phyloP scores from a whole-genome alignment of 176 grass and related monocot species.

The Thalia dealbata region DNA sequence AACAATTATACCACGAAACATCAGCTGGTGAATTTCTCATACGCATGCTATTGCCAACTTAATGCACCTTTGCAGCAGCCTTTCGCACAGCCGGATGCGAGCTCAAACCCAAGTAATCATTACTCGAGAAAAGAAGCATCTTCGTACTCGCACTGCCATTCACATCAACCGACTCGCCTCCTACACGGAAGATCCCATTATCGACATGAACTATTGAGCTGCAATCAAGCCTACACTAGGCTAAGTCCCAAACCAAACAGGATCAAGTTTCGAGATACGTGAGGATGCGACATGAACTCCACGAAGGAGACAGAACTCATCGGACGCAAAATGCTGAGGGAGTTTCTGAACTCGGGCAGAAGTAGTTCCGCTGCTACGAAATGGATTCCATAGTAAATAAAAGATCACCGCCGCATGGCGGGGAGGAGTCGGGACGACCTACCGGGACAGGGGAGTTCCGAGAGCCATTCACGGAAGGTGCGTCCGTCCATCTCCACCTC shows the following conservation, averaged over 20 bases:
- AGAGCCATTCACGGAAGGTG: conserved; percentile 47
- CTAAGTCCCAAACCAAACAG: not conserved
- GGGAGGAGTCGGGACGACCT: not conserved
- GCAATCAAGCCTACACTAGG: not conserved
- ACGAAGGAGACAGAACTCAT: not conserved
- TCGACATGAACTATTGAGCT: not conserved
- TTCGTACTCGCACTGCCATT: conserved; percentile 28
- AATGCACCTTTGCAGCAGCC: conserved; percentile 42
- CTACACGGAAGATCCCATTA: conserved; percentile 26
- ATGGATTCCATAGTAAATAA: not conserved
- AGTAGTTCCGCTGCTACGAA: not conserved
- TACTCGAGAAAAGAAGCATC: conserved; percentile 76
- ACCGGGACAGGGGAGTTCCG: conserved; percentile 33
- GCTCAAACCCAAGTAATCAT: conserved; percentile 81
- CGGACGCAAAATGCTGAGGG: not conserved
- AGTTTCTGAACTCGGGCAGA: not conserved
- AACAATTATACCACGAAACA: not conserved
- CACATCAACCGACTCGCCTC: conserved; percentile 25
- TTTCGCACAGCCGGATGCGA: conserved; percentile 55
- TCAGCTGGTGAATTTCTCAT: not conserved
- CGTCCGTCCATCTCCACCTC: conserved; percentile 15
- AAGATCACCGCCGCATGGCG: not conserved
- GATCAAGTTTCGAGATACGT: not conserved
- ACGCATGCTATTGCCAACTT: not conserved
- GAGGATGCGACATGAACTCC: not conserved